Evolutionary conservation across 2,329 filamentous ascomycete genomes (phyloP), one percentile per base, ranked within the genome.

Genomic region (Neofusicoccum laricinum): DNA sequence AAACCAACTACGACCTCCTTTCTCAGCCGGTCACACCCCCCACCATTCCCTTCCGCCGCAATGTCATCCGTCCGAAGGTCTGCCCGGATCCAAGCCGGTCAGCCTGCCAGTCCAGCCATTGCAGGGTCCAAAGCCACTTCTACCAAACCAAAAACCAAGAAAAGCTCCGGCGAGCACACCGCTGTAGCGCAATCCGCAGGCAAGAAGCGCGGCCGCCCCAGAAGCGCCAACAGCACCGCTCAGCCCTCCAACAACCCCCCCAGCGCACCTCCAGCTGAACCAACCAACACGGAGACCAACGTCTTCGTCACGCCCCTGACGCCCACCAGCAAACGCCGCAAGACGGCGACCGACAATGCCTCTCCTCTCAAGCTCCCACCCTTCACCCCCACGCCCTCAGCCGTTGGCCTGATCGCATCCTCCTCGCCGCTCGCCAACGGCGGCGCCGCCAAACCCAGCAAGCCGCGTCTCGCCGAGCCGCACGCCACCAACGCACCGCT

Each of bases 401-500:
- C 78, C 40, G 77, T 84, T 36, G 77, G 76, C 6, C 71, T 83
- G 62, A 81, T 84, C 68, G 73, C 78, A 21, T 80, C 77, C 34
- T 65, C 69, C 12, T 72, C 71, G 11, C 66, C 67, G 3, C 50
- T 51, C 32, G 19, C n/a, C 49, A 17, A 15, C 46, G 32, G 11
- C 15, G n/a, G 7, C 11, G 19, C 66, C 48, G 66, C 68, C 2
- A 64, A 63, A 10, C 70, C 71, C 77, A 80, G 55, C 63, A 7
- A 70, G 17, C 51, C 40, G 15, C 84, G 88, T 25, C 83, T 89
- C 1, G 88, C 87, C 14, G 82, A 88, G 67, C 86, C 89, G 0
- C 84, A 84, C 68, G 78, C 80, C 14, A 90, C 89, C 48, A 92
- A 92, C 73, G 90, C 89, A 1, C 83, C 86, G 1, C 80, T 93